Evolutionary conservation across 306 rosid genomes (phyloP).

Genomic region (Ormosia semicastrata): DNA sequence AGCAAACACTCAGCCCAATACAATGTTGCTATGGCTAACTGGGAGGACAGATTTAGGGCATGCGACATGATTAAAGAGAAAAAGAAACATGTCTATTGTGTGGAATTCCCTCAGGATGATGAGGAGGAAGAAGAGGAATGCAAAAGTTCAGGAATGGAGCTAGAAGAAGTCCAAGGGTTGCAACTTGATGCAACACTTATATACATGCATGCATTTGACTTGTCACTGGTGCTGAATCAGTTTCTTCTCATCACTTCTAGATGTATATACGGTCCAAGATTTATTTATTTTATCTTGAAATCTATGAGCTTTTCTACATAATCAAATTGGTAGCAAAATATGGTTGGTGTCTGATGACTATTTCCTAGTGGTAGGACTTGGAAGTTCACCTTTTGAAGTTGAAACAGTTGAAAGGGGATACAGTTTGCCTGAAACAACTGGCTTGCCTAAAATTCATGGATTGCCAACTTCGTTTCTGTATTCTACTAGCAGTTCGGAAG

Average conservation of each 20-base stretch:
- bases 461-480: constrained; percentile 62
- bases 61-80: no score
- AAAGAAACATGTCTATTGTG: no score
- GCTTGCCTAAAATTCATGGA: constrained; percentile 71
- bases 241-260: neutral
- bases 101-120: no score
- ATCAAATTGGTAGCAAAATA: neutral
- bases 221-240: neutral
- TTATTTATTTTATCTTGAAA: neutral
- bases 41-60: no score
- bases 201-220: neutral
- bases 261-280: neutral
- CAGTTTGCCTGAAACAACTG: constrained; percentile 59
- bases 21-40: no score
- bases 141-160: no score
- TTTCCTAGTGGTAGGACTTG: constrained; percentile 60
- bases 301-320: constrained; percentile 1
- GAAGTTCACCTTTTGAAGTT: constrained; percentile 82
- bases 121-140: no score
- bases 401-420: constrained; percentile 86
- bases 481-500: constrained; percentile 49
- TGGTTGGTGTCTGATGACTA: constrained; percentile 17
- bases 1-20: no score
- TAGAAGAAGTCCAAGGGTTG: neutral
- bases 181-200: neutral